These are phyloP conservation scores for Tuber umbilicatum DNA, from an alignment of 495 filamentous ascomycete species.

Conservation along the genomic window DNA sequence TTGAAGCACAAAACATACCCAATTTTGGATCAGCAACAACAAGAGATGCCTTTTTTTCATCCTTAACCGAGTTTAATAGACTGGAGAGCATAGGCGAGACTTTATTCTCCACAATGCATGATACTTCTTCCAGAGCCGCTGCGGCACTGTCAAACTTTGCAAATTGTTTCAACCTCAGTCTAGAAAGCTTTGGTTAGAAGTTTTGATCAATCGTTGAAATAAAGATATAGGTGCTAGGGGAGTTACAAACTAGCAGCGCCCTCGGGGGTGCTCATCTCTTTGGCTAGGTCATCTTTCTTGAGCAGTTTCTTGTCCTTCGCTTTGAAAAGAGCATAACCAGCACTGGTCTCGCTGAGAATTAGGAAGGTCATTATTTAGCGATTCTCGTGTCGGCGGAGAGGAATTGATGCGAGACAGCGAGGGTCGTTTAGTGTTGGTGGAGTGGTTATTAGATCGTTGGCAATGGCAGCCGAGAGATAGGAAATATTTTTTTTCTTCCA, in stretches of 20 bases:
- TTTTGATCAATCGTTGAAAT: neutral
- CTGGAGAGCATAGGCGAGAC: constrained; percentile 81
- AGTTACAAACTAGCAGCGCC: constrained; percentile 80
- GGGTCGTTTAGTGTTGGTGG: neutral
- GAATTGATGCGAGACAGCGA: neutral
- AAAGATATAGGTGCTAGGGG: constrained; percentile 5
- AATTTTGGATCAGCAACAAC: constrained; percentile 94
- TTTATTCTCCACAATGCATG: constrained; percentile 83
- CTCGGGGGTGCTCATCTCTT: constrained; percentile 71
- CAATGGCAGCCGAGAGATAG: neutral
- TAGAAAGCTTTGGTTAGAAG: constrained; percentile 42
- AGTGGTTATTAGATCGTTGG: neutral
- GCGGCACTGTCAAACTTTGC: constrained; percentile 91
- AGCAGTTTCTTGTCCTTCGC: constrained; percentile 96
- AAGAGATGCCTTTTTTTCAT: constrained; percentile 93
- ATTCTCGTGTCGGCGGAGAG: neutral
- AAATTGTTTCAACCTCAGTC: constrained; percentile 92
- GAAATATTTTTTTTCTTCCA: neutral
- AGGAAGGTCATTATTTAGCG: constrained; percentile 59
- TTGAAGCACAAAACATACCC: constrained; percentile 48
- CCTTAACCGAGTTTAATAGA: constrained; percentile 83
- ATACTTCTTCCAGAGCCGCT: constrained; percentile 76
- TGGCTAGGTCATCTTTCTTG: constrained; percentile 68
- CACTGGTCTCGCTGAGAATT: constrained; percentile 85
- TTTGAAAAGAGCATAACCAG: constrained; percentile 96